Percentiles rank a stretch among this genome's conserved stretches.
These are phyloP conservation scores for Pestalotiopsis fici DNA, from an alignment of 2,329 filamentous ascomycete genomes.

Conservation along the genomic window DNA sequence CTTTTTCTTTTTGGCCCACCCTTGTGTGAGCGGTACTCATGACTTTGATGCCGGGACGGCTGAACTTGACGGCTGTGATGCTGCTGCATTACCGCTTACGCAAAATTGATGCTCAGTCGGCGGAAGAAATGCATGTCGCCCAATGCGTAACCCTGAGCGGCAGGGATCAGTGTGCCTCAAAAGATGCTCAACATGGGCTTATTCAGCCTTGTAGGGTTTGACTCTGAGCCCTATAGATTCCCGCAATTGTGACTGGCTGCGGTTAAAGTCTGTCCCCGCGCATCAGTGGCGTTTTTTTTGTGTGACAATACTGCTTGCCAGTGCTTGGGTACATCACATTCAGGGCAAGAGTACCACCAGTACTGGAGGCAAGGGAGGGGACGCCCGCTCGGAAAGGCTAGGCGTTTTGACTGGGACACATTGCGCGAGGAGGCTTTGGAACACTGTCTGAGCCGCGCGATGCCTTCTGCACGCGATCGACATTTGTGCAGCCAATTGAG, in stretches of 20 bases:
- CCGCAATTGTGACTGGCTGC: not conserved
- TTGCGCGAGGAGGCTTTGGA: not conserved
- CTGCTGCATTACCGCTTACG: not conserved
- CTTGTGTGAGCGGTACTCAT: too few species aligned
- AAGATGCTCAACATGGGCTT: not conserved
- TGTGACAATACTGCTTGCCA: not conserved
- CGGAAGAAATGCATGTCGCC: not conserved
- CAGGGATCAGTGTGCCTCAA: not conserved
- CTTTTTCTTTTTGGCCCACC: too few species aligned
- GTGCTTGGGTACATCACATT: not conserved
- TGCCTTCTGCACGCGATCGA: not conserved
- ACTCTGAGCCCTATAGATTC: not conserved
- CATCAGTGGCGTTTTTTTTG: not conserved
- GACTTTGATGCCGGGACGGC: not conserved
- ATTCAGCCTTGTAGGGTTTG: conserved; percentile 6
- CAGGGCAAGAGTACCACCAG: not conserved
- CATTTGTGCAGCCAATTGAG: not conserved
- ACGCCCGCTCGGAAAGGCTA: not conserved
- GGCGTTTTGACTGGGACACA: not conserved
- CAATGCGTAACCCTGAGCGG: not conserved
- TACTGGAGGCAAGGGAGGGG: too few species aligned
- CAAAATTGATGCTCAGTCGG: not conserved
- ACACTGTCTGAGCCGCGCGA: not conserved
- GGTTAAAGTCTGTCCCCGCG: not conserved
- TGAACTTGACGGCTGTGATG: not conserved